Conservation (phyloP, 306 rosid species). For the Pterocarpus santalinus region DNA sequence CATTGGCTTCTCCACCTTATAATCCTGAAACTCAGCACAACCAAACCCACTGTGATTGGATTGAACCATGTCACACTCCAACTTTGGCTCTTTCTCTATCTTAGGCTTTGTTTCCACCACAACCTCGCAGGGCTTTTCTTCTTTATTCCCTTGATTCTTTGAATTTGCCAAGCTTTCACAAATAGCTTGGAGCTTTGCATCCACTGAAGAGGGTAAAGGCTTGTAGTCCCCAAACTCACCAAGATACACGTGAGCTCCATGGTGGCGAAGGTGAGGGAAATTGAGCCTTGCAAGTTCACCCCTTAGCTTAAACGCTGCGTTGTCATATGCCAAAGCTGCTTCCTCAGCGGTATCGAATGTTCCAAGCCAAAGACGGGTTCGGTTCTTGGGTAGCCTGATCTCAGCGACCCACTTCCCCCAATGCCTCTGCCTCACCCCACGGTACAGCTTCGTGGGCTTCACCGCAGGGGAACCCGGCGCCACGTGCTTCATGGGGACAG, state of each 20-base stretch:
- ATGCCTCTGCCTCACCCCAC: slow-evolving; percentile 87
- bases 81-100: too few species aligned
- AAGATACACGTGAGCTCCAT: slow-evolving; percentile 51
- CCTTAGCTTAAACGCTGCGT: slow-evolving; percentile 77
- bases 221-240: slow-evolving; percentile 61
- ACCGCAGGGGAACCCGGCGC: slow-evolving; percentile 37
- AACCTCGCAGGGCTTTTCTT: too few species aligned
- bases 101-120: too few species aligned
- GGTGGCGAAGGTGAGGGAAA: slow-evolving; percentile 72
- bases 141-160: not conserved
- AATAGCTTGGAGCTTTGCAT: slow-evolving; percentile 76
- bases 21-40: slow-evolving; percentile 24
- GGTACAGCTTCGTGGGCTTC: slow-evolving; percentile 67
- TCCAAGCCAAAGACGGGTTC: slow-evolving; percentile 90
- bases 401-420: slow-evolving; percentile 97
- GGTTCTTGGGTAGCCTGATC: slow-evolving; percentile 83
- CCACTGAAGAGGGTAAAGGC: slow-evolving; percentile 76
- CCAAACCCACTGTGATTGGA: slow-evolving; percentile 36
- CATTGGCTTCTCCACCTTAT: slow-evolving; percentile 51
- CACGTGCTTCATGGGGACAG: slow-evolving; percentile 66
- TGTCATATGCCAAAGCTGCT: slow-evolving; percentile 83
- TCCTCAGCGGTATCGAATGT: slow-evolving; percentile 83
- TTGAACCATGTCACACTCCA: slow-evolving; percentile 21
- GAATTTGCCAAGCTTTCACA: slow-evolving; percentile 64
- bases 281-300: slow-evolving; percentile 78